Evolutionary conservation across 2,329 filamentous ascomycete species (phyloP).

Genomic region (Paramyrothecium roridum): DNA sequence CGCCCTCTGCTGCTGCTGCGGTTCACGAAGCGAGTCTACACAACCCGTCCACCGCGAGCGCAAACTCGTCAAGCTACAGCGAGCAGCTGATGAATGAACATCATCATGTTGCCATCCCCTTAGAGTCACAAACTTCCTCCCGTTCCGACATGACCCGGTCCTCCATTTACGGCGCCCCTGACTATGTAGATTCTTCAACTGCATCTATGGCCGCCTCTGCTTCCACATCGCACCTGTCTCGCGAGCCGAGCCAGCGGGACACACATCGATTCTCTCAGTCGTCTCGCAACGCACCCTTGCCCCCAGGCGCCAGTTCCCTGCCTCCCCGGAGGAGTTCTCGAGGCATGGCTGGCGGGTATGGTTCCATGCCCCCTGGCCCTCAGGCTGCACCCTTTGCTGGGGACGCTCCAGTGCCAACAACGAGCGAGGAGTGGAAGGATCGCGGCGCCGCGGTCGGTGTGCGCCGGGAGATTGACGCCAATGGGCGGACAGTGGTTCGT

Average conservation of each 20-base stretch:
- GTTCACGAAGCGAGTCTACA: constrained; percentile 10
- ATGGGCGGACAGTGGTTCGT: constrained; percentile 75
- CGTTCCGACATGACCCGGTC: constrained; percentile 28
- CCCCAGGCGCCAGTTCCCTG: constrained; percentile 54
- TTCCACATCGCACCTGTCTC: constrained; percentile 41
- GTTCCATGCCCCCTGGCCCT: constrained; percentile 21
- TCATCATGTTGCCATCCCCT: constrained; percentile 13
- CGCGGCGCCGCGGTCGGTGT: constrained; percentile 84
- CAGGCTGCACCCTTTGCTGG: constrained; percentile 27
- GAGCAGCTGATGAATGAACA: constrained; percentile 14
- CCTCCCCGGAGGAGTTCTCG: constrained; percentile 77
- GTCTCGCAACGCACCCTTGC: constrained; percentile 47
- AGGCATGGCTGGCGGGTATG: constrained; percentile 59
- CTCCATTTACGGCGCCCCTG: constrained; percentile 51
- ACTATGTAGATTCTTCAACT: constrained; percentile 62
- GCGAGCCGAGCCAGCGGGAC: constrained; percentile 68
- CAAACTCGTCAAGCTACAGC: constrained; percentile 10
- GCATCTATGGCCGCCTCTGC: constrained; percentile 21
- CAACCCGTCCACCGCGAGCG: constrained; percentile 9
- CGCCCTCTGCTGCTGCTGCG: constrained; percentile 10
- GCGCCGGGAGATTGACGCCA: constrained; percentile 79
- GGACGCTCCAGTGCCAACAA: constrained; percentile 44
- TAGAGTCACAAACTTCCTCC: constrained; percentile 10
- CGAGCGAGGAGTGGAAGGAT: constrained; percentile 94
- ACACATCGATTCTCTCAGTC: constrained; percentile 58